phyloP scores from a whole-genome alignment of 495 filamentous ascomycete species.

The Annulohypoxylon stygium region DNA sequence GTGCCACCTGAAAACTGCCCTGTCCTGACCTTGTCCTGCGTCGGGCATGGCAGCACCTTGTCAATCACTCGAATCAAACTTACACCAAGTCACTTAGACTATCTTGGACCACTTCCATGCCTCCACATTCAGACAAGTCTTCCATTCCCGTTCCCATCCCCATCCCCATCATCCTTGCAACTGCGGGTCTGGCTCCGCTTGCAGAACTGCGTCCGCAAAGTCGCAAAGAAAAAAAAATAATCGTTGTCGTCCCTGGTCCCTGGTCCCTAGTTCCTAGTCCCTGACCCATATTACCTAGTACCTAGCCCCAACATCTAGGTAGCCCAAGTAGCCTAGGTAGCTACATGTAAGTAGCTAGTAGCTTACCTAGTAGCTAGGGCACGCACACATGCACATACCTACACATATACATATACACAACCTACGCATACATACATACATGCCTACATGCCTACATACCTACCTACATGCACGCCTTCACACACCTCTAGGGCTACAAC shows the following conservation, averaged over 20 bases:
- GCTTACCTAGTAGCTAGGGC: constrained; percentile 15
- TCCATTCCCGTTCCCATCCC: constrained; percentile 28
- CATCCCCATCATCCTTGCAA: constrained; percentile 41
- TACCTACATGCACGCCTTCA: background rate
- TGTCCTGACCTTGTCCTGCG: constrained; percentile 24
- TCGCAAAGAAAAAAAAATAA: constrained; percentile 23
- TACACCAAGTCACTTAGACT: constrained; percentile 34
- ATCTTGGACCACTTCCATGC: constrained; percentile 23
- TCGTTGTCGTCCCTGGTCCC: constrained; percentile 39
- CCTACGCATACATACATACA: constrained; percentile 6
- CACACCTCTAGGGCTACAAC: constrained; percentile 15
- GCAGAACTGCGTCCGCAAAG: constrained; percentile 38
- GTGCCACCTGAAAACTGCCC: constrained; percentile 41
- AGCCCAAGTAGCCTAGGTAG: constrained; percentile 7
- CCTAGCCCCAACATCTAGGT: constrained; percentile 31
- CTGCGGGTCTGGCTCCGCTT: constrained; percentile 46
- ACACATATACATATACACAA: background rate
- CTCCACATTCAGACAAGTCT: constrained; percentile 25
- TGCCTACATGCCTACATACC: constrained; percentile 5
- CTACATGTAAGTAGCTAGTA: constrained; percentile 13
- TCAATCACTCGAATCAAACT: constrained; percentile 41
- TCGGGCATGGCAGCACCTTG: constrained; percentile 28
- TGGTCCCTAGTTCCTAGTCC: constrained; percentile 19
- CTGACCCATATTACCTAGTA: background rate
- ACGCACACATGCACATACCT: constrained; percentile 11